Percentiles rank a stretch among this genome's conserved stretches.
phyloP scores from a whole-genome alignment of 1,284 basidiomycete species.

The Ustilago bromivora region DNA sequence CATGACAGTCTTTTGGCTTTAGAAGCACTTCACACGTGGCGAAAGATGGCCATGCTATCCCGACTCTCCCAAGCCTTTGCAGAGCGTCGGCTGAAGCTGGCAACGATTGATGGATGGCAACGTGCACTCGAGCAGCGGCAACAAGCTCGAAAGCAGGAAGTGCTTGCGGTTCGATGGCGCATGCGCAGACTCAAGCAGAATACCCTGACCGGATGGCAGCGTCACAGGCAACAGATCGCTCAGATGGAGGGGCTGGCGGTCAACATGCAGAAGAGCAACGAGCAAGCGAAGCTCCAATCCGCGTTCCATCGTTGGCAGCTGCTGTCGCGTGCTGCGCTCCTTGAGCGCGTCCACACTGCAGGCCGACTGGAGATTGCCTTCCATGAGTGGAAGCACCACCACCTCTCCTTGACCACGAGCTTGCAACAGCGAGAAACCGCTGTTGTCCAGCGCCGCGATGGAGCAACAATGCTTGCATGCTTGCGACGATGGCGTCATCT shows the following conservation, averaged over 20 bases:
- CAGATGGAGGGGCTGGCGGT: conserved; percentile 17
- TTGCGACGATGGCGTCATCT: conserved; percentile 24
- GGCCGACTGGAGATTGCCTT: conserved; percentile 18
- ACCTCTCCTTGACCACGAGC: conserved; percentile 19
- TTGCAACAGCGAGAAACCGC: conserved; percentile 41
- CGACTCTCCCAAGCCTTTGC: conserved; percentile 39
- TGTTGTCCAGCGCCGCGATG: conserved; percentile 7
- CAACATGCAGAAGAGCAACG: background rate
- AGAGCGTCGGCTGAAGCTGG: conserved; percentile 38
- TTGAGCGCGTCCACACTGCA: conserved; percentile 20
- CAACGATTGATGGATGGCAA: conserved; percentile 37
- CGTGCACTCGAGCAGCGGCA: conserved; percentile 14
- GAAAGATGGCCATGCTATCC: conserved; percentile 30
- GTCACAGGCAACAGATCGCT: background rate
- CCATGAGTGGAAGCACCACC: conserved; percentile 29
- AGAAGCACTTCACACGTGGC: conserved; percentile 28
- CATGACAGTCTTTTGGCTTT: conserved; percentile 19
- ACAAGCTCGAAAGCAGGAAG: conserved; percentile 26
- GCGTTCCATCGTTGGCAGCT: conserved; percentile 28
- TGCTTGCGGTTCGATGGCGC: conserved; percentile 48
- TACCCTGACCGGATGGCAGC: conserved; percentile 20
- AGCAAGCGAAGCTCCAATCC: background rate
- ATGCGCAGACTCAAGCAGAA: conserved; percentile 31
- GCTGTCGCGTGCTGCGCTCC: conserved; percentile 21
- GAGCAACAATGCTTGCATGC: background rate